Evolutionary conservation across 2,329 filamentous ascomycete genomes (phyloP).

Genomic region (Helotiales sp.): DNA sequence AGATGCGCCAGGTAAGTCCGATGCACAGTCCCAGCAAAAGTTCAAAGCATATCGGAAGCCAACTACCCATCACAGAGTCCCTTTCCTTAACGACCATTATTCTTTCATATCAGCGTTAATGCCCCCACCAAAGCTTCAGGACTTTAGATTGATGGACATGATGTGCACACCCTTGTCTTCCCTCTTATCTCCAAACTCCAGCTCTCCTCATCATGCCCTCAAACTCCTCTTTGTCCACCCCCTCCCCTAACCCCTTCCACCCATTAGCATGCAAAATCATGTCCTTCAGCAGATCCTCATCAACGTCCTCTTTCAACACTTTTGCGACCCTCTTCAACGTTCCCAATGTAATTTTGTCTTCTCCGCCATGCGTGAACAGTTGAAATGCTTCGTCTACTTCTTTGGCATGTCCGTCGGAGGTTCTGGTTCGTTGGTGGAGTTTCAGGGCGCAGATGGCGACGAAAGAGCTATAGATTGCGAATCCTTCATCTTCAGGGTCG

Average conservation of each 20-base stretch:
- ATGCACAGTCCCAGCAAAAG: too few species aligned
- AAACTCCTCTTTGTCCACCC: conserved; percentile 70
- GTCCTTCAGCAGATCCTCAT: conserved; percentile 80
- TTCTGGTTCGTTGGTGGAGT: conserved; percentile 61
- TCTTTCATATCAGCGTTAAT: too few species aligned
- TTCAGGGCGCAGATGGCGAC: conserved; percentile 87
- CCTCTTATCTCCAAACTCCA: conserved; percentile 14
- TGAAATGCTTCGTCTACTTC: conserved; percentile 82
- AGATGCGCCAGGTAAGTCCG: background rate
- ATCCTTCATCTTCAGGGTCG: conserved; percentile 79
- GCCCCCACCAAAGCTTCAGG: too few species aligned
- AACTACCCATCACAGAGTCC: too few species aligned
- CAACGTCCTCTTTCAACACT: conserved; percentile 79
- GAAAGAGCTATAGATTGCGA: conserved; percentile 77
- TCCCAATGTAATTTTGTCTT: conserved; percentile 72
- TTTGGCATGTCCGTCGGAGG: conserved; percentile 50
- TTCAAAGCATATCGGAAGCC: too few species aligned
- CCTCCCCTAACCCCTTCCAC: conserved; percentile 67
- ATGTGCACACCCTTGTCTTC: background rate
- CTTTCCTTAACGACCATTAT: too few species aligned
- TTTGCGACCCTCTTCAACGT: conserved; percentile 78
- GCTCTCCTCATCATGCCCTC: conserved; percentile 27
- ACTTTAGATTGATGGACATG: too few species aligned
- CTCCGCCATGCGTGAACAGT: conserved; percentile 66
- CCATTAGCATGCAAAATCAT: conserved; percentile 96